Evolutionary conservation across 805 yeast genomes (phyloP), one percentile per base, ranked within the genome.

Genomic region (Candida alai): DNA sequence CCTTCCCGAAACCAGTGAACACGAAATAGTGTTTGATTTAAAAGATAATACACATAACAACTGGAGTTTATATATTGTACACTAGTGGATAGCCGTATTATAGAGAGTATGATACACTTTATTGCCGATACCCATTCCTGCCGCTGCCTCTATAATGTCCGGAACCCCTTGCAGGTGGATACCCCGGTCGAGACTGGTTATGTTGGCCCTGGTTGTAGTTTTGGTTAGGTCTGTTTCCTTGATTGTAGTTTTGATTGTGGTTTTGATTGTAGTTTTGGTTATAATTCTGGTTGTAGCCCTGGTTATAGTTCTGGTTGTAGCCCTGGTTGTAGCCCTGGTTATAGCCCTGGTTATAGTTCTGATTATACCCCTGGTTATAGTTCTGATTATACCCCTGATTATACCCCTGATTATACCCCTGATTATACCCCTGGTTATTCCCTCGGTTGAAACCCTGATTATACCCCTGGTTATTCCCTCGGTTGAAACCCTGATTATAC

Each of bases 1-100:
- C 10, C 32, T 59, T 10, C 69, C 70, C 2, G 54, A 48, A 12
- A 31, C 33, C 11, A 33, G 28, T 8, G 43, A 31, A 3, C 30
- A 34, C 22, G 39, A 37, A 19, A 35, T 55, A 16, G 21, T 29
- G n/a, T 36, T 54, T 7, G 21, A 34, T n/a, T 35, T 41, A 6
- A 30, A 41, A 2, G 56, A 56, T n/a, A 54, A 51, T 30, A 28
- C 8, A 4, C 46, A 49, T 16, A 43, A 47, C 4, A 47, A 49
- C 9, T 52, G 62, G 59, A 32, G 31, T 14, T 31, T 40, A 11
- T 40, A 19, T 37, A 36, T 36, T 18, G 19, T 40, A 6, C 32
- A 32, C 24, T 40, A 37, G 31, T 22, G 17, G 6, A 12, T 22
- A 26, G 13, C 27, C 14, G 28, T 13, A 21, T 12, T 19, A 16